A percentile compares a stretch with the other conserved stretches of the same genome.
These are phyloP conservation scores for Amanita subjunquillea DNA, from an alignment of 768 basidiomycete genomes.

Conservation along the genomic window DNA sequence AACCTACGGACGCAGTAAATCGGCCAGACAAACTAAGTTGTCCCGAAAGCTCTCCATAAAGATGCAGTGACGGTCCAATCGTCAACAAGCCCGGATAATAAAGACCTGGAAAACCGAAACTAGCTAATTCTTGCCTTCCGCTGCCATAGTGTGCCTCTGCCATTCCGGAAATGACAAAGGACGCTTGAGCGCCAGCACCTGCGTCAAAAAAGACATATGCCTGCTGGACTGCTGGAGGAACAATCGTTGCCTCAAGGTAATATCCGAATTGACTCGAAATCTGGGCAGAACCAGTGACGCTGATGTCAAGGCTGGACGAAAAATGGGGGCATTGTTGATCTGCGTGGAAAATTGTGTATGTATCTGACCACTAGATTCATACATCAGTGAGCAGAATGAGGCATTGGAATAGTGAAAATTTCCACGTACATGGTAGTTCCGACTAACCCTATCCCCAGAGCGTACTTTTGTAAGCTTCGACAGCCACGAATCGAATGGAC, in stretches of 20 bases:
- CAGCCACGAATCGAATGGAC: constrained; percentile 12
- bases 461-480: constrained; percentile 1
- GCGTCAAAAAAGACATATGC: constrained; percentile 12
- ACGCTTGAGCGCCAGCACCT: constrained; percentile 9
- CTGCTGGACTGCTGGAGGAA: constrained; percentile 14
- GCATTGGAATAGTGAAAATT: no score
- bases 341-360: no score
- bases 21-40: not conserved
- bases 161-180: constrained; percentile 11
- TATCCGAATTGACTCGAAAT: constrained; percentile 11
- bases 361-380: no score
- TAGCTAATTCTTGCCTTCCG: constrained; percentile 4
- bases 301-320: no score
- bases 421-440: no score
- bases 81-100: constrained; percentile 17
- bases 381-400: no score
- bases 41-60: not conserved
- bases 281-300: constrained; percentile 6
- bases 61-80: constrained; percentile 11
- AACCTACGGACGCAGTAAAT: not conserved
- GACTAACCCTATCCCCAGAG: no score
- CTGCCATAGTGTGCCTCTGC: constrained; percentile 9
- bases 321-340: no score
- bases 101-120: constrained; percentile 15
- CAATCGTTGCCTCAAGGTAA: constrained; percentile 14